Base-by-base conservation (phyloP, 2,329 filamentous ascomycete species). In the Colletotrichum sp. region DNA sequence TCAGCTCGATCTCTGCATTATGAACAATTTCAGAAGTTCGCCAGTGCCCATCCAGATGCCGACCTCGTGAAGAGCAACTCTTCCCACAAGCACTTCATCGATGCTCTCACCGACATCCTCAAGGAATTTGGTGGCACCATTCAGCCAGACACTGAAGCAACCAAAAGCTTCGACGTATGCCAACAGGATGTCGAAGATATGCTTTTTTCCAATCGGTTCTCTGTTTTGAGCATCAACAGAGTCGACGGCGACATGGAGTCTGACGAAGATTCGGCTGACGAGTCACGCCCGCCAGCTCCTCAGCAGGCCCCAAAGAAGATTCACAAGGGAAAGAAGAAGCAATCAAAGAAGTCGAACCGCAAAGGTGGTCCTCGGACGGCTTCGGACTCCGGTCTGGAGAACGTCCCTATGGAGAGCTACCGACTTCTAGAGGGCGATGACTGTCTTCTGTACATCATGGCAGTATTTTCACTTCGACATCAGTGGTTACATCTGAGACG, bases 331-430 rank as follows among this genome's bases (percentile, higher is more conserved):
- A 59, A 57, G 10, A 32, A 43, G 5, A 57, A 65, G 34, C 60
- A 36, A 7, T 39, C 67, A 73, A 79, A 78, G 59, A 80, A 76
- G 48, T 78, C 6, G 24, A 55, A 67, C 67, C 13, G 52, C 15
- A 57, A 55, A 7, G 13, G 43, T 6, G 15, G n/a, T 18, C 6
- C 10, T 28, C n/a, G 5, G 24, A 9, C 77, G 15, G 77, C 80
- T 36, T 8, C 79, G 6, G 77, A 16, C 18, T 21, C 18, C 0
- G 24, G 21, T 1, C 26, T 34, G 18, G 82, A 85, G 4, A 82
- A 86, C n/a, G 75, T 88, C 6, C 85, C 87, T 1, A 63, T 89
- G 24, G 86, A 89, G 70, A 86, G 82, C 67, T 88, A 86, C 77
- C 82, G 82, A 28, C 85, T 89, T 67, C 85, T 88, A 48, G 82